A percentile compares a stretch with the other conserved stretches of the same genome.
Conservation (phyloP, 768 basidiomycete genomes). For the Astraeus odoratus region DNA sequence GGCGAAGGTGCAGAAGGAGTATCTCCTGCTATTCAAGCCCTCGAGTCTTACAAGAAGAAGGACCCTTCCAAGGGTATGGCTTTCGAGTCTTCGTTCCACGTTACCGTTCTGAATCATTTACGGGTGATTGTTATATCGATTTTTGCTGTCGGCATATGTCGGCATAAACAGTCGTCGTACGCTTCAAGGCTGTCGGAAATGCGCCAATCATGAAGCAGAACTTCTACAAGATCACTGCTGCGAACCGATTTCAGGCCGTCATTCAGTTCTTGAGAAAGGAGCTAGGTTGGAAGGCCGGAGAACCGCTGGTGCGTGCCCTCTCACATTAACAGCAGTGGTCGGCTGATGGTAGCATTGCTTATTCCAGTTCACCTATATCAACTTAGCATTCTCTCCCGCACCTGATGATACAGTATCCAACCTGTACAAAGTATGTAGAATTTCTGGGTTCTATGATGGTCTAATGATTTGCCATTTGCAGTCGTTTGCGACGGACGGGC, state of each 20-base stretch:
- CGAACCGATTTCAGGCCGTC: constrained; percentile 91
- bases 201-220: constrained; percentile 99
- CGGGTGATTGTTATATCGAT: neutral
- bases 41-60: constrained; percentile 85
- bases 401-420: constrained; percentile 72
- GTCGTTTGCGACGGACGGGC: constrained; percentile 85
- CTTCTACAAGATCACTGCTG: constrained; percentile 95
- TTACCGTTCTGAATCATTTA: neutral
- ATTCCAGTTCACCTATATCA: constrained; percentile 72
- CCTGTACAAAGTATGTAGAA: constrained; percentile 48
- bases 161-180: constrained; percentile 68
- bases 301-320: constrained; percentile 60
- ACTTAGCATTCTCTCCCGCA: constrained; percentile 68
- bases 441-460: neutral
- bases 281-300: constrained; percentile 77
- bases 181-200: constrained; percentile 96
- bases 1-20: constrained; percentile 26
- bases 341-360: constrained; percentile 41
- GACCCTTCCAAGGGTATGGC: constrained; percentile 66
- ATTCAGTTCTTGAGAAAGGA: constrained; percentile 90
- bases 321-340: neutral
- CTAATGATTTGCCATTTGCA: constrained; percentile 20
- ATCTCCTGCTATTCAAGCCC: constrained; percentile 55
- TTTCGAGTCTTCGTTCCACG: neutral
- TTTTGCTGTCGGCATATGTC: neutral